Evolutionary conservation across 1,284 basidiomycete genomes (phyloP).

Genomic region (Ceratobasidium sp.): DNA sequence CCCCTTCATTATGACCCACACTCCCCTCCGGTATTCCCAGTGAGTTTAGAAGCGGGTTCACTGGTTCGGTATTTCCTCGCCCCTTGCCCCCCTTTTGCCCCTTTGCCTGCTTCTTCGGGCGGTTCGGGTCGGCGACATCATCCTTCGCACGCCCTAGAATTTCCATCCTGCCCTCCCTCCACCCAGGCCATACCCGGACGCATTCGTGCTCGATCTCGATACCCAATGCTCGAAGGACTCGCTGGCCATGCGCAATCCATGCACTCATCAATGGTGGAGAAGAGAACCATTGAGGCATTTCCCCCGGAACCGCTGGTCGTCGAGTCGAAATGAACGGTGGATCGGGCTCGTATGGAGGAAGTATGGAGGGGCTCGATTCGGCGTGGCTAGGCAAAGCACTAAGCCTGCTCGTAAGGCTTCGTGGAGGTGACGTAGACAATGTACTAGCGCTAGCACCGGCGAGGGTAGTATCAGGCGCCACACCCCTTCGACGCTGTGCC

Average conservation of each 20-base stretch:
- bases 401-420: background rate
- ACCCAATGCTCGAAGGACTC: background rate
- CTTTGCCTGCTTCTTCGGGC: background rate
- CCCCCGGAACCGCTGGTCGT: background rate
- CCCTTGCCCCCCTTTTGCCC: background rate
- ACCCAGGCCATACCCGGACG: conserved; percentile 18
- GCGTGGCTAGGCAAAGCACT: background rate
- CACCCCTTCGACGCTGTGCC: conserved; percentile 1
- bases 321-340: conserved; percentile 8
- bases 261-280: conserved; percentile 13
- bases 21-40: no score
- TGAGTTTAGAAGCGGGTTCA: no score
- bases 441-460: background rate
- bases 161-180: conserved; percentile 13
- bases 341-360: conserved; percentile 4
- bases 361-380: background rate
- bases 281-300: conserved; percentile 16
- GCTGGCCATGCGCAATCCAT: conserved; percentile 17
- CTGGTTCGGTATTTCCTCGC: background rate
- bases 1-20: background rate
- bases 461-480: background rate
- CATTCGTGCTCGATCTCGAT: conserved; percentile 22
- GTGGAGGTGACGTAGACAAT: background rate
- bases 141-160: conserved; percentile 7
- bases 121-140: background rate